Base-by-base conservation (phyloP, 805 yeast genomes). In the Cyberlindnera mrakii region DNA sequence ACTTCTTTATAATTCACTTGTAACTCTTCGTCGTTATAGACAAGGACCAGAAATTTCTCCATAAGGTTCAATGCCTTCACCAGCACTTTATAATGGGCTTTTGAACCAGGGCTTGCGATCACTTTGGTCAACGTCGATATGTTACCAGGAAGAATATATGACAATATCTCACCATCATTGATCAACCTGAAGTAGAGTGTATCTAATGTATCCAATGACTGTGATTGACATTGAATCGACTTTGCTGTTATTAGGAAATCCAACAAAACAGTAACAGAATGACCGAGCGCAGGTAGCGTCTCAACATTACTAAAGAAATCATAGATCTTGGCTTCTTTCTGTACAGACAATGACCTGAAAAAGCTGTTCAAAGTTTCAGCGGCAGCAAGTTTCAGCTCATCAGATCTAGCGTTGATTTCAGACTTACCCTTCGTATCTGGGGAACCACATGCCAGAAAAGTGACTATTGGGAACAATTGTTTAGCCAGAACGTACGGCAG, bases 91-190 rank as follows among this genome's bases (percentile, higher is more conserved):
- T 63, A 69, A 41, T 74, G 73, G 1, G 67, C 59, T 14, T 51
- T 58, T 2, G 58, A 23, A 1, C 68, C 66, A 3, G 63, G 57
- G 8, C 51, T 45, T 0, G 58, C 42, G 0, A 72, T 43, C 5
- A 72, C 46, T 42, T 71, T 75, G 2, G 72, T 60, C 33, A 75
- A 50, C 0, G 62, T 50, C 0, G 81, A 75, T 0, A 75, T 70
- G 33, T 64, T 72, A 3, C 80, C 80, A 0, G 82, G 82, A 17
- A 75, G 53, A 39, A 76, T 66, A 49, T 68, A 65, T 0, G 80
- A 73, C 3, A 75, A 40, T 3, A 68, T 53, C 44, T 76, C 81
- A 11, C 79, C 80, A 53, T 74, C 72, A 16, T 61, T 39, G 35
- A 65, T 59, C 4, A 70, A 36, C 7, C 61, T 48, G 19, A 53